A percentile compares a stretch with the other conserved stretches of the same genome.
phyloP scores from a whole-genome alignment of 352 stramenopile species.

The Pythium sukuiense region DNA sequence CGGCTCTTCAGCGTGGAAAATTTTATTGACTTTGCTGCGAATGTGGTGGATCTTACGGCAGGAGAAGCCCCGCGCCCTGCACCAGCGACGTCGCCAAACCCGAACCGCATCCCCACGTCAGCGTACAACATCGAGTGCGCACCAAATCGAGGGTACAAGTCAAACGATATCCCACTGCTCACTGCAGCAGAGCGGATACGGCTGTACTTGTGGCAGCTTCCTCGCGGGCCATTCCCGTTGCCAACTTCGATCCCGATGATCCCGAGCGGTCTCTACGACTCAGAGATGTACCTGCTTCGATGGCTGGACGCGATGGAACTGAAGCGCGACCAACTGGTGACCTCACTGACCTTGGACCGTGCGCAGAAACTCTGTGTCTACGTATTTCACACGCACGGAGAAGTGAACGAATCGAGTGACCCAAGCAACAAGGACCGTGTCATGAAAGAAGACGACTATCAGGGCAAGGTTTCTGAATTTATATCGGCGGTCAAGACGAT shows the following conservation, averaged over 20 bases:
- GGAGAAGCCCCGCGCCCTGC: slow-evolving; percentile 8
- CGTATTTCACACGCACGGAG: slow-evolving; percentile 83
- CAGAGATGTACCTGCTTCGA: slow-evolving; percentile 60
- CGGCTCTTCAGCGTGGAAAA: slow-evolving; percentile 68
- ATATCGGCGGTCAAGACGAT: slow-evolving; percentile 86
- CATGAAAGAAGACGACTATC: slow-evolving; percentile 79
- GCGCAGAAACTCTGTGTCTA: slow-evolving; percentile 80
- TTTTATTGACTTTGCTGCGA: slow-evolving; percentile 72
- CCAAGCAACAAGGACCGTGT: slow-evolving; percentile 43
- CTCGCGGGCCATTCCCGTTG: slow-evolving; percentile 63
- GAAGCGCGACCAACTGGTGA: slow-evolving; percentile 64
- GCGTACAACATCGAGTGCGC: slow-evolving; percentile 87
- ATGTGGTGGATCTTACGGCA: slow-evolving; percentile 42
- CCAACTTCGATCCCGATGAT: slow-evolving; percentile 69
- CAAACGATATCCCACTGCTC: slow-evolving; percentile 68
- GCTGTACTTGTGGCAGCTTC: slow-evolving; percentile 84
- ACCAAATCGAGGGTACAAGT: slow-evolving; percentile 83
- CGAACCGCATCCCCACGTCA: slow-evolving; percentile 13
- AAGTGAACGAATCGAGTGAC: slow-evolving; percentile 54
- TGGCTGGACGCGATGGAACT: slow-evolving; percentile 87
- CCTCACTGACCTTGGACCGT: slow-evolving; percentile 80
- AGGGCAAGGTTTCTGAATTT: slow-evolving; percentile 80
- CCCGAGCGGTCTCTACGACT: slow-evolving; percentile 57
- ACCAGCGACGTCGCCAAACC: slow-evolving; percentile 25
- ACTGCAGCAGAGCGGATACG: slow-evolving; percentile 65